A percentile compares a stretch with the other conserved stretches of the same genome.
Conservation (phyloP, 306 rosid species). For the Inga oerstediana region DNA sequence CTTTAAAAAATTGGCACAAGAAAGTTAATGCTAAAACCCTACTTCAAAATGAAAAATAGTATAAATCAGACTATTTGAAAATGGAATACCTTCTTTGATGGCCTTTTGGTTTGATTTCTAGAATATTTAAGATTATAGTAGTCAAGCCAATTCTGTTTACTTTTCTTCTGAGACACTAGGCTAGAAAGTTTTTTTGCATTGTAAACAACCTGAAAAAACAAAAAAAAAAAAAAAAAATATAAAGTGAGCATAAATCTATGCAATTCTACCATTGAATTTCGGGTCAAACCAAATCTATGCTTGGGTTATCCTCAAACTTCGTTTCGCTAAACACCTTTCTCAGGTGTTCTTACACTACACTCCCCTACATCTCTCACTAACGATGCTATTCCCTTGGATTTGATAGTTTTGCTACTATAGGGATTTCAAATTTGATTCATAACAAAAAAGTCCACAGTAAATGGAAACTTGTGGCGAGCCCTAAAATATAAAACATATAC, state of each 20-base stretch:
- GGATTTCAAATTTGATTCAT: constrained; percentile 1
- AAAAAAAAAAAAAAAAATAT: not conserved
- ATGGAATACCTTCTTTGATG: constrained; percentile 66
- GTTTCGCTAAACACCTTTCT: not conserved
- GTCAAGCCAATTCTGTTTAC: constrained; percentile 85
- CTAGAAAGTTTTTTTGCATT: constrained; percentile 79
- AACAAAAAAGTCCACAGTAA: constrained; percentile 1
- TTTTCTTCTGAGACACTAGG: constrained; percentile 79
- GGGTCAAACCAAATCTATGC: not conserved
- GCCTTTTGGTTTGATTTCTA: constrained; percentile 70
- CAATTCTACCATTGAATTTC: not conserved
- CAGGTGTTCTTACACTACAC: not conserved
- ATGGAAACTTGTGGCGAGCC: constrained; percentile 6
- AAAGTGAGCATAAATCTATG: constrained; percentile 10
- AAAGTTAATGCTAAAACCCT: constrained; percentile 13
- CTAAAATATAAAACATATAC: not conserved
- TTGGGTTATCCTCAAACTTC: not conserved
- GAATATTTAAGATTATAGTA: constrained; percentile 77
- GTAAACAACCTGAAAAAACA: constrained; percentile 69
- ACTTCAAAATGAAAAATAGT: constrained; percentile 13
- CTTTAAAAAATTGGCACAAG: not conserved
- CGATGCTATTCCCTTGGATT: not conserved
- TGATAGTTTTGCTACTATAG: not conserved
- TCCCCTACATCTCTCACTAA: not conserved
- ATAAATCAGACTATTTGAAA: constrained; percentile 25